phyloP scores from a whole-genome alignment of 805 yeast genomes.

The Metschnikowia cubensis region DNA sequence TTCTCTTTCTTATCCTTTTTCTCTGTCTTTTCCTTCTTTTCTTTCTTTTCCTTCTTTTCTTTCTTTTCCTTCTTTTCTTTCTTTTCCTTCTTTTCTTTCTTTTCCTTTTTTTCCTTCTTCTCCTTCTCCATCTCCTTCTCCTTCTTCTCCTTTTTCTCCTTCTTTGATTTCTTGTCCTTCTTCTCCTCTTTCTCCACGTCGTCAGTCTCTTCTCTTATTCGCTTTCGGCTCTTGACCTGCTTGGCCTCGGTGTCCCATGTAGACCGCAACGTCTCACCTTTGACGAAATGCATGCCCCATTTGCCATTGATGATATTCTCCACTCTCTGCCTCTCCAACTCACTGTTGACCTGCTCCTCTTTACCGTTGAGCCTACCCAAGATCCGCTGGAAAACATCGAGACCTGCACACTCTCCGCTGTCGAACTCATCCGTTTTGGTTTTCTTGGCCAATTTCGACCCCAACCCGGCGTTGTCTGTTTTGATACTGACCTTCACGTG shows the following conservation, averaged over 20 bases:
- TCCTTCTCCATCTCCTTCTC: constrained; percentile 9
- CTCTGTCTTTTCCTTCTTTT: constrained; percentile 3
- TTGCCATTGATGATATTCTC: constrained; percentile 75
- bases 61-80: constrained; percentile 22
- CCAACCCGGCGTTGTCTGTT: constrained; percentile 81
- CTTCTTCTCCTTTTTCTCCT: constrained; percentile 1
- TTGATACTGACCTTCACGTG: constrained; percentile 82
- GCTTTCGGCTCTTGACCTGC: constrained; percentile 14
- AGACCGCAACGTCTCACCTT: constrained; percentile 77
- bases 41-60: constrained; percentile 4
- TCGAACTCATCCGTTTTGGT: constrained; percentile 65
- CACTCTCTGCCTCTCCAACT: constrained; percentile 62
- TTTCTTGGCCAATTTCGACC: constrained; percentile 67
- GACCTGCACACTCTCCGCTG: constrained; percentile 81
- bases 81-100: constrained; percentile 24
- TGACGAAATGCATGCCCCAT: constrained; percentile 84
- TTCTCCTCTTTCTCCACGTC: constrained; percentile 23
- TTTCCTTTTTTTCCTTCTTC: constrained; percentile 26
- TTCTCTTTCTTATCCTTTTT: constrained; percentile 12
- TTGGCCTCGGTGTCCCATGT: constrained; percentile 70
- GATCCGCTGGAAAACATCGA: constrained; percentile 89
- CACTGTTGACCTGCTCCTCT: constrained; percentile 60
- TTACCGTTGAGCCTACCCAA: constrained; percentile 87
- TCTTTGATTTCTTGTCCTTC: constrained; percentile 5
- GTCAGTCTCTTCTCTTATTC: constrained; percentile 17